A percentile compares a stretch with the other conserved stretches of the same genome.
These are phyloP conservation scores for Colletotrichum kahawae DNA, from an alignment of 2,329 filamentous ascomycete species.

Conservation along the genomic window DNA sequence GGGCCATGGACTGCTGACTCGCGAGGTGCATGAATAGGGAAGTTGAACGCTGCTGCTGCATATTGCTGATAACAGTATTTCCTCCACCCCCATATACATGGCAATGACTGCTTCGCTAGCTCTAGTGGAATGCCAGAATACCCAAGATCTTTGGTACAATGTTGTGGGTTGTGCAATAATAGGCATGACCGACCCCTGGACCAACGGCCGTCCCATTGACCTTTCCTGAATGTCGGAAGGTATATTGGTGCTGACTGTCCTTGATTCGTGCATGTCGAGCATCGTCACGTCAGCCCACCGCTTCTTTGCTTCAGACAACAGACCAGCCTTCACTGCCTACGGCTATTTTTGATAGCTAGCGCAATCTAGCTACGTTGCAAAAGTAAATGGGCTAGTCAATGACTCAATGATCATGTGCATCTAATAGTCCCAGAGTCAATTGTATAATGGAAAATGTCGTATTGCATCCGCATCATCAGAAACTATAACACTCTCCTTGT, in stretches of 20 bases:
- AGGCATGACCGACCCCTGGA: neutral
- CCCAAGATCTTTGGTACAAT: neutral
- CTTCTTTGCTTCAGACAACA: neutral
- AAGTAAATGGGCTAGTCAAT: neutral
- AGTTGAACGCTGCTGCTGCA: neutral
- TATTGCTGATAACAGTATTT: neutral
- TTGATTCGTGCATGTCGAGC: neutral
- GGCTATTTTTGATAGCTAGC: neutral
- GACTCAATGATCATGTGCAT: neutral
- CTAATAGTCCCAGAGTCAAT: neutral
- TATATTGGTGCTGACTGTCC: neutral
- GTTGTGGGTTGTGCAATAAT: neutral
- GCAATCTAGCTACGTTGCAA: neutral
- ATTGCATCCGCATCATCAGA: neutral
- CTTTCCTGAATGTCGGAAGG: neutral
- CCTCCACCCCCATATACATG: neutral
- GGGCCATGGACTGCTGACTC: neutral
- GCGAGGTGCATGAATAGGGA: neutral
- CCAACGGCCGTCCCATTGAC: neutral
- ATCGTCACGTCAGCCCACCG: neutral
- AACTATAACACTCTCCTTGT: neutral
- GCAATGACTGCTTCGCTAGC: neutral
- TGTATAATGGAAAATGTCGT: neutral
- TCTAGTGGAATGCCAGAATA: neutral
- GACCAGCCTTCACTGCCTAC: neutral